phyloP scores from a whole-genome alignment of 352 stramenopile species.

The Pilasporangium apinafurcum region DNA sequence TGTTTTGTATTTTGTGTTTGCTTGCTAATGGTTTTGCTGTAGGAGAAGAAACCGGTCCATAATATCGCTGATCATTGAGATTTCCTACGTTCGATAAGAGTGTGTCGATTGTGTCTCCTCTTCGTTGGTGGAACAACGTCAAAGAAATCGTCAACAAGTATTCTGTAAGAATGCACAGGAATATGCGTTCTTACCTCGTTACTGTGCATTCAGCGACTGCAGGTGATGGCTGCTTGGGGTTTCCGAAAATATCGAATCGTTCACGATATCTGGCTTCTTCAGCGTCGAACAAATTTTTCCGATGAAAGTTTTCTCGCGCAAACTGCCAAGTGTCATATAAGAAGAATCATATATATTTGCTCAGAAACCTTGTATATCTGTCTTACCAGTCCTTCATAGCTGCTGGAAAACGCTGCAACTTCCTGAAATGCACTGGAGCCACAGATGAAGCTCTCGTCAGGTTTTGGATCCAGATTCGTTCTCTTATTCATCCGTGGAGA shows the following conservation, averaged over 20 bases:
- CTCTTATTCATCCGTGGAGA: constrained; percentile 22
- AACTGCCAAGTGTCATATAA: no score
- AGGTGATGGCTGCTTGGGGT: constrained; percentile 36
- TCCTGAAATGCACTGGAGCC: constrained; percentile 50
- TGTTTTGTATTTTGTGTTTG: no score
- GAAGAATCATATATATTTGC: no score
- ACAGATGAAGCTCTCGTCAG: constrained; percentile 53
- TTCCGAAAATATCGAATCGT: constrained; percentile 57
- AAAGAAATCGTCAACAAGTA: no score
- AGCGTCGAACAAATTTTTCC: constrained; percentile 46
- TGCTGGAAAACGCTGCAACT: constrained; percentile 45
- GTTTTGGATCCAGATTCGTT: constrained; percentile 5
- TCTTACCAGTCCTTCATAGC: constrained; percentile 52
- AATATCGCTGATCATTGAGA: no score
- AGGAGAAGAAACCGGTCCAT: no score
- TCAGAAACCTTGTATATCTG: not conserved
- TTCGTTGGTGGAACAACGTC: not conserved
- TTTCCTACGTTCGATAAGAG: constrained; percentile 29
- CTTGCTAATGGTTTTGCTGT: no score
- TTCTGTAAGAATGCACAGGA: no score
- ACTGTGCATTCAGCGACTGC: not conserved
- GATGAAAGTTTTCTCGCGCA: constrained; percentile 32
- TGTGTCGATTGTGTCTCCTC: constrained; percentile 47
- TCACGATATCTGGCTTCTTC: constrained; percentile 47
- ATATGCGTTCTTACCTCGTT: no score